Evolutionary conservation across 2,329 filamentous ascomycete genomes (phyloP).

Genomic region (Amesomyces nigricolor): DNA sequence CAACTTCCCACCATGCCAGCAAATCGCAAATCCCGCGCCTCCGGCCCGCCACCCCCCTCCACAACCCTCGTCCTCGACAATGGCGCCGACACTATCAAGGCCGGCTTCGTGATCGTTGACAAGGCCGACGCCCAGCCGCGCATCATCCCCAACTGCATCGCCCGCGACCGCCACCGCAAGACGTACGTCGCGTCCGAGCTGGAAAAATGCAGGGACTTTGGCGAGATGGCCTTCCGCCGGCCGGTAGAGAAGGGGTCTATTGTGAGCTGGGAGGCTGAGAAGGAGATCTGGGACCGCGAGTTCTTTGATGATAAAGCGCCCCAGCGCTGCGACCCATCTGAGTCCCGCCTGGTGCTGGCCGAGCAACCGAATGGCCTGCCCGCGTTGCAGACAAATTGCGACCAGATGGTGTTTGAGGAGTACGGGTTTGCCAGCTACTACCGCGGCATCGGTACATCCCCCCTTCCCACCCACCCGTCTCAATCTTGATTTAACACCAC

Average conservation of each 20-base stretch:
- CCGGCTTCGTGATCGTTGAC: slow-evolving; percentile 60
- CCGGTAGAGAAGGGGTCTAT: slow-evolving; percentile 93
- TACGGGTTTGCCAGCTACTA: slow-evolving; percentile 88
- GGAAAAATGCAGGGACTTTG: slow-evolving; percentile 76
- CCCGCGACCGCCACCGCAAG: slow-evolving; percentile 71
- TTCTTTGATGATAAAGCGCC: slow-evolving; percentile 68
- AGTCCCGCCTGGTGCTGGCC: slow-evolving; percentile 77
- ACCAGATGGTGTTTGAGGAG: slow-evolving; percentile 96
- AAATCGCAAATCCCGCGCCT: slow-evolving; percentile 45
- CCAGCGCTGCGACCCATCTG: slow-evolving; percentile 65
- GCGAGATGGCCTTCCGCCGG: slow-evolving; percentile 77
- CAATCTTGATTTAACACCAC: too few species aligned
- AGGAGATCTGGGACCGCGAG: slow-evolving; percentile 89
- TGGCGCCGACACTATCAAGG: slow-evolving; percentile 86
- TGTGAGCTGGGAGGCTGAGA: slow-evolving; percentile 94
- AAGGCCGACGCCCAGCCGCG: slow-evolving; percentile 51
- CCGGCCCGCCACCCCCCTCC: slow-evolving; percentile 47
- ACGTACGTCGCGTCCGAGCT: slow-evolving; percentile 77
- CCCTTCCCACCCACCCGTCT: too few species aligned
- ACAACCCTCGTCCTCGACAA: slow-evolving; percentile 88
- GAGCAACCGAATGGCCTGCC: slow-evolving; percentile 82
- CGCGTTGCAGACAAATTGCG: slow-evolving; percentile 78
- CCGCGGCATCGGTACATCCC: slow-evolving; percentile 57
- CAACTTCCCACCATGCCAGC: too few species aligned
- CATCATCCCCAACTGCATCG: slow-evolving; percentile 82